Evolutionary conservation across 1,284 basidiomycete species (phyloP).

Genomic region (Cryptococcus sp.): DNA sequence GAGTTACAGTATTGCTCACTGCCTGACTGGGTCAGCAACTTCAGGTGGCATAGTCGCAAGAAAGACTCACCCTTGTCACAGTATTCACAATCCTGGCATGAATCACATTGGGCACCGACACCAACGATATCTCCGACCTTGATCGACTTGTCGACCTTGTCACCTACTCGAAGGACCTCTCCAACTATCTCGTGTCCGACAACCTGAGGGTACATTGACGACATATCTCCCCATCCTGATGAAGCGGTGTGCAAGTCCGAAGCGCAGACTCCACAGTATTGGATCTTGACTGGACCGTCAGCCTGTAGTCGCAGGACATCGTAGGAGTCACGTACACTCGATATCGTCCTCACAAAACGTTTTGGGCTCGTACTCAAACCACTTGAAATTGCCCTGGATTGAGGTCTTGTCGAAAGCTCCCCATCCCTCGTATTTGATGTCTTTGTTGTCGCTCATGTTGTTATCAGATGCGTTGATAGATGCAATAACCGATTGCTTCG

Average conservation of each 20-base stretch:
- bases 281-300: slow-evolving; percentile 28
- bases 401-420: slow-evolving; percentile 36
- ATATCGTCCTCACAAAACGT: slow-evolving; percentile 46
- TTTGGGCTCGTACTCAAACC: slow-evolving; percentile 42
- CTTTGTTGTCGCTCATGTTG: no score
- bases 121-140: slow-evolving; percentile 51
- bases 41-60: slow-evolving; percentile 42
- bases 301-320: no score
- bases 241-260: slow-evolving; percentile 19
- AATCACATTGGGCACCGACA: slow-evolving; percentile 52
- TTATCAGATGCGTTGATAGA: no score
- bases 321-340: slow-evolving; percentile 36
- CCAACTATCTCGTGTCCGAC: slow-evolving; percentile 54
- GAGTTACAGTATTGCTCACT: slow-evolving; percentile 48
- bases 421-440: slow-evolving; percentile 37
- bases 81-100: slow-evolving; percentile 45
- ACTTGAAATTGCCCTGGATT: slow-evolving; percentile 44
- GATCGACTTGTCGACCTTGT: slow-evolving; percentile 50
- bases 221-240: slow-evolving; percentile 17
- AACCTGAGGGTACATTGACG: slow-evolving; percentile 17
- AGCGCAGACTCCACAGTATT: slow-evolving; percentile 38
- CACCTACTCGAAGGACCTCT: slow-evolving; percentile 44
- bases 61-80: slow-evolving; percentile 50
- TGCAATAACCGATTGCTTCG: no score
- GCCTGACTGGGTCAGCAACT: slow-evolving; percentile 1